Percentiles rank a stretch among this genome's conserved stretches.
phyloP scores from a whole-genome alignment of 306 rosid genomes.

The Senna tora region DNA sequence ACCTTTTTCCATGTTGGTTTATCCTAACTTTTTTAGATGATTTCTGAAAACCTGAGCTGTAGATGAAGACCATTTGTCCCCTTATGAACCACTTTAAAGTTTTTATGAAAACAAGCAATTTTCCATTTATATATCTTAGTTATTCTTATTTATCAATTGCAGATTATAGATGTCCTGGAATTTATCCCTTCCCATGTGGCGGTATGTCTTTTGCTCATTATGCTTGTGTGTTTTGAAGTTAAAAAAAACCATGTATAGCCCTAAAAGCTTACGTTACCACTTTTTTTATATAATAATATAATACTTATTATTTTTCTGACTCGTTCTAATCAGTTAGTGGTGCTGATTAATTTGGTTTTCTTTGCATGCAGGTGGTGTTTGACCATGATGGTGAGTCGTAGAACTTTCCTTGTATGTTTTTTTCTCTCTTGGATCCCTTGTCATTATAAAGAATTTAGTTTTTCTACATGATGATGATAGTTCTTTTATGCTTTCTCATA shows the following conservation, averaged over 20 bases:
- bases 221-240: slow-evolving; percentile 10
- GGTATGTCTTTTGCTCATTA: slow-evolving; percentile 57
- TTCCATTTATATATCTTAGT: slow-evolving; percentile 29
- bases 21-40: not conserved
- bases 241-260: slow-evolving; percentile 26
- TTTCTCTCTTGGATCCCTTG: slow-evolving; percentile 27
- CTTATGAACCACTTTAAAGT: slow-evolving; percentile 3
- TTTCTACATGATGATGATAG: slow-evolving; percentile 9
- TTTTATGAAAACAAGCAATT: slow-evolving; percentile 3
- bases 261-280: not conserved
- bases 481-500: slow-evolving; percentile 28
- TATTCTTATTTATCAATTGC: slow-evolving; percentile 42
- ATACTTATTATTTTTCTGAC: not conserved
- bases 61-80: slow-evolving; percentile 26
- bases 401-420: slow-evolving; percentile 35
- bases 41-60: slow-evolving; percentile 19
- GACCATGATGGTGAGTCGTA: slow-evolving; percentile 94
- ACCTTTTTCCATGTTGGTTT: not conserved
- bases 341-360: slow-evolving; percentile 37
- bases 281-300: slow-evolving; percentile 7
- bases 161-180: slow-evolving; percentile 93
- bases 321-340: slow-evolving; percentile 12
- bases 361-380: slow-evolving; percentile 87
- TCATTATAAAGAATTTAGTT: slow-evolving; percentile 1
- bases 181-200: slow-evolving; percentile 91